Percentiles rank a stretch among this genome's conserved stretches.
Conservation (phyloP, 371 early-diverging fungal species). For the Umbelopsis sp. region DNA sequence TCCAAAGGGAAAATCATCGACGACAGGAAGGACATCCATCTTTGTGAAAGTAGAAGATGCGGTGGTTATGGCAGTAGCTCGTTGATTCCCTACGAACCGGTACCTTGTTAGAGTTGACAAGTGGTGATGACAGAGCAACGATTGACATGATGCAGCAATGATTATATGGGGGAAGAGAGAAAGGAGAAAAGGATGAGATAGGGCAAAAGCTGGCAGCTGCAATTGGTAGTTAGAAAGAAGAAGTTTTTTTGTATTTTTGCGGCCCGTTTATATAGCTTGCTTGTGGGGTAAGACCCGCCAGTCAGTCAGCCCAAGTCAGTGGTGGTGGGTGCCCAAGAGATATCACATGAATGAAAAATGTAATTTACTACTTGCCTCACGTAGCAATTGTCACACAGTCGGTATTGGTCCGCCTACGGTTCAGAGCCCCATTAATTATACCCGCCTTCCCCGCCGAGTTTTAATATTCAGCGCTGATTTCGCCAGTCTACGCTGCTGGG, state of each 20-base stretch:
- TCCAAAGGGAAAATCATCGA: background rate
- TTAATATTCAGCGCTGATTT: no score
- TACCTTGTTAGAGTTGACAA: slow-evolving; percentile 8
- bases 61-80: slow-evolving; percentile 16
- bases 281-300: background rate
- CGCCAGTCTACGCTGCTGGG: no score
- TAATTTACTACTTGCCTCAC: no score
- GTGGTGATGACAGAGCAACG: background rate
- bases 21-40: slow-evolving; percentile 17
- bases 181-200: background rate
- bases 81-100: slow-evolving; percentile 17
- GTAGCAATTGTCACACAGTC: no score
- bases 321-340: background rate
- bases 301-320: background rate
- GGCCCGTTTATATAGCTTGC: background rate
- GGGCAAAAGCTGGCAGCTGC: background rate
- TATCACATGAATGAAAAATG: background rate
- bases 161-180: background rate
- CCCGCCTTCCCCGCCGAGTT: no score
- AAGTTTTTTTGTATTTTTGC: background rate
- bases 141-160: background rate
- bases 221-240: slow-evolving; percentile 2
- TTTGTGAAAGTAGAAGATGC: slow-evolving; percentile 11
- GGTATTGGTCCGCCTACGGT: no score
- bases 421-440: no score